phyloP scores from a whole-genome alignment of 2,329 filamentous ascomycete species.

The Colletotrichum trifolii region DNA sequence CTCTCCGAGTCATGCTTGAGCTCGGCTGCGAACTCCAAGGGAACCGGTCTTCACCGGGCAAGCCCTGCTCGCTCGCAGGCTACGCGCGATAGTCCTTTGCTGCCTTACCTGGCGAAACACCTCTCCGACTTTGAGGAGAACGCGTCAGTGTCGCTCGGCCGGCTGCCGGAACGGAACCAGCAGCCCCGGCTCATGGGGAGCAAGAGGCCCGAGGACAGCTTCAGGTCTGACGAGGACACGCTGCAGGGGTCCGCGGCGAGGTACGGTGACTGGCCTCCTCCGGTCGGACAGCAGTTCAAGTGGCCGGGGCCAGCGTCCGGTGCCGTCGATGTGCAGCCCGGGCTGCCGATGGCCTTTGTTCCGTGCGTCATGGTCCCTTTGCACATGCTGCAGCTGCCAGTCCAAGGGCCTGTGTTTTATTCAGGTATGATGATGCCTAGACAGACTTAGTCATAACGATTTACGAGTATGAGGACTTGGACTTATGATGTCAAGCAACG shows the following conservation, averaged over 20 bases:
- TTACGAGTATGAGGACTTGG: not conserved
- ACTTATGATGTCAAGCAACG: not conserved
- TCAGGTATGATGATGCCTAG: not conserved
- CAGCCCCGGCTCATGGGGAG: not conserved
- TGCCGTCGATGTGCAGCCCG: not conserved
- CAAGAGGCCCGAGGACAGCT: not conserved
- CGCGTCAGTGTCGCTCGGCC: not conserved
- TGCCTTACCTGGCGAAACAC: conserved; percentile 4
- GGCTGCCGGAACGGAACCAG: not conserved
- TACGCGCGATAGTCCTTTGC: not conserved
- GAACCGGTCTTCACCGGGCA: not conserved
- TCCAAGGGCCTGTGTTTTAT: not conserved
- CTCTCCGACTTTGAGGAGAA: conserved; percentile 16
- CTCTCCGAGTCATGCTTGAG: no score
- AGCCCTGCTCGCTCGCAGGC: not conserved
- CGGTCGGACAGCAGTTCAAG: not conserved
- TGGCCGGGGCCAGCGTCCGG: not conserved
- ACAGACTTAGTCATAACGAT: not conserved
- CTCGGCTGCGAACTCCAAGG: not conserved
- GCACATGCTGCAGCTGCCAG: not conserved
- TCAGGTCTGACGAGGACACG: not conserved
- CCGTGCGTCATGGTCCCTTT: conserved; percentile 12
- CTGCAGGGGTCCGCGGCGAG: not conserved
- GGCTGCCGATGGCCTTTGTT: conserved; percentile 8
- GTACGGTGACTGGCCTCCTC: not conserved